phyloP scores from a whole-genome alignment of 73 alveolate genomes.

The Loxodes magnus region DNA sequence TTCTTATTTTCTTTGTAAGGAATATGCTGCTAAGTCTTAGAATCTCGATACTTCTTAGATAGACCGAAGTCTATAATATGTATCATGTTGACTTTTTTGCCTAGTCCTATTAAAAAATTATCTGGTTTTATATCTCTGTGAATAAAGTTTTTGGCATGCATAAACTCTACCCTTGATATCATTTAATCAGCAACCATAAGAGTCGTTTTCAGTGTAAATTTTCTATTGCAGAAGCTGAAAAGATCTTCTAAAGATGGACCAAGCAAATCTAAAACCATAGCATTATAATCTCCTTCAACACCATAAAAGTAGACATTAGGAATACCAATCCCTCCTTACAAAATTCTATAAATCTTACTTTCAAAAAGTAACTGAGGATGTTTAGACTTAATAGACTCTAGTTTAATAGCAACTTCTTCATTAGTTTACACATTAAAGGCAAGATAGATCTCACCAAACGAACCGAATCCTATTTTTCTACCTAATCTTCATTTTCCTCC shows the following conservation, averaged over 20 bases:
- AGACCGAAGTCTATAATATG: conserved; percentile 80
- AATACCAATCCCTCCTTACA: conserved; percentile 54
- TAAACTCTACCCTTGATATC: conserved; percentile 45
- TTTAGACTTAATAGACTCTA: conserved; percentile 54
- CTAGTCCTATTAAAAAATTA: conserved; percentile 55
- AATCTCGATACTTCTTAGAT: conserved; percentile 74
- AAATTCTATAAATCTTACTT: conserved; percentile 55
- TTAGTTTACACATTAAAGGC: conserved; percentile 50
- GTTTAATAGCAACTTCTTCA: conserved; percentile 74
- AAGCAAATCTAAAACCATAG: conserved; percentile 50
- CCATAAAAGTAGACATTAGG: conserved; percentile 37
- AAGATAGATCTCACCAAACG: conserved; percentile 73
- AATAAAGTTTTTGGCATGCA: conserved; percentile 49
- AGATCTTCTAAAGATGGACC: conserved; percentile 50
- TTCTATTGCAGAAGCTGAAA: conserved; percentile 21
- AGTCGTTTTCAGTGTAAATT: conserved; percentile 48
- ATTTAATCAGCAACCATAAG: conserved; percentile 46
- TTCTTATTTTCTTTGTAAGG: conserved; percentile 64
- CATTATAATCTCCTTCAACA: conserved; percentile 49
- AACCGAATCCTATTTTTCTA: conserved; percentile 81
- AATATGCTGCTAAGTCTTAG: conserved; percentile 66
- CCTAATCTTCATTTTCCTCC: conserved; percentile 50
- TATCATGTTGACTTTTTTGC: conserved; percentile 27
- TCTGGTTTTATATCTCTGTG: conserved; percentile 82
- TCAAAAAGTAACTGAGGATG: conserved; percentile 76